Percentiles rank a stretch among this genome's conserved stretches.
These are phyloP conservation scores for Teratosphaeria zuluensis DNA, from an alignment of 2,329 filamentous ascomycete genomes.

Conservation along the genomic window DNA sequence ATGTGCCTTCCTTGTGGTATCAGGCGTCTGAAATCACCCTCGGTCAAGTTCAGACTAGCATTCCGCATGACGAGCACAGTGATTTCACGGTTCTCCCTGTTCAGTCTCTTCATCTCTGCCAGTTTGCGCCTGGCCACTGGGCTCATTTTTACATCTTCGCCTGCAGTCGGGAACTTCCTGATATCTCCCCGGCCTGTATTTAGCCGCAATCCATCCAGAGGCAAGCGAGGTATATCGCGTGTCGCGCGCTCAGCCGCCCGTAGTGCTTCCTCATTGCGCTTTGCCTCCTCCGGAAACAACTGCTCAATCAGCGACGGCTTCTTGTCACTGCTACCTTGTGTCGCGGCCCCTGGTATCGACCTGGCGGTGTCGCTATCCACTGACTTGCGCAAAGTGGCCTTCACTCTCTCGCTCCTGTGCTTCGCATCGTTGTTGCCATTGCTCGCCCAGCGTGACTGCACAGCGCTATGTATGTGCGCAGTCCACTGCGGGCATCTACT, in stretches of 20 bases:
- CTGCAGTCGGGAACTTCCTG: neutral
- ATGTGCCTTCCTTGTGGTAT: conserved; percentile 54
- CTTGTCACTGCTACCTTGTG: neutral
- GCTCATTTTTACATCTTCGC: neutral
- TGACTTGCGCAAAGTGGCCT: neutral
- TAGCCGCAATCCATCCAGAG: conserved; percentile 11
- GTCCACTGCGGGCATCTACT: neutral
- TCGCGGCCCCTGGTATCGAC: neutral
- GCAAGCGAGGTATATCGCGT: conserved; percentile 26
- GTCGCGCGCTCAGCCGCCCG: conserved; percentile 12
- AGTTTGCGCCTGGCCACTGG: neutral
- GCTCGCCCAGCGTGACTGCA: neutral
- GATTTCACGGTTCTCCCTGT: conserved; percentile 3
- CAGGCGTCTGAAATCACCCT: conserved; percentile 63
- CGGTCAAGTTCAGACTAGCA: conserved; percentile 49
- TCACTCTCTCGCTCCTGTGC: neutral
- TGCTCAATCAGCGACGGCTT: conserved; percentile 36
- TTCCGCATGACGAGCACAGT: conserved; percentile 48
- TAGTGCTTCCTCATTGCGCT: conserved; percentile 14
- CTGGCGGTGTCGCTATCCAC: neutral
- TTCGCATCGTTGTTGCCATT: neutral
- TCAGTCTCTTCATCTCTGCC: neutral
- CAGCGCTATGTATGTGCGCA: neutral
- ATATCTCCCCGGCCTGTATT: neutral
- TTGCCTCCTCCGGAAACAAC: conserved; percentile 46